Conservation (phyloP, 306 rosid species). For the Rubus parviflorus region DNA sequence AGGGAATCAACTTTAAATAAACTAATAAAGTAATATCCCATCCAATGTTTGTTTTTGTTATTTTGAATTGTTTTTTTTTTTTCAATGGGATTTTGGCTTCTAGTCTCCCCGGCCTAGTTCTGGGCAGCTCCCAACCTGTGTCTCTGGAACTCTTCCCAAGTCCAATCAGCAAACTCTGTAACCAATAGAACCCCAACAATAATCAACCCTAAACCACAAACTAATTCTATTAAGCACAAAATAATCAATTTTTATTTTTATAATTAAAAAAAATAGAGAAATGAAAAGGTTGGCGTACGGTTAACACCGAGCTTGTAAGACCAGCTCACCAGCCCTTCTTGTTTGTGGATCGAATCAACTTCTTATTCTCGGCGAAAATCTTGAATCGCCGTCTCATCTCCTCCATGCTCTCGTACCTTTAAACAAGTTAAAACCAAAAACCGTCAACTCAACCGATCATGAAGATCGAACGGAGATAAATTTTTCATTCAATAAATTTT, state of each 20-base stretch:
- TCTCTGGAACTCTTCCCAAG: constrained; percentile 81
- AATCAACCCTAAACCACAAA: neutral
- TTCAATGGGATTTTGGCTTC: too few relatives aligned
- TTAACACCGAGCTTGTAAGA: constrained; percentile 75
- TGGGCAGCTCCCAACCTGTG: constrained; percentile 89
- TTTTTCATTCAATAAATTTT: too few relatives aligned
- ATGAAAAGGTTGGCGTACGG: constrained; percentile 41
- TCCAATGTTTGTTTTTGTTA: too few relatives aligned
- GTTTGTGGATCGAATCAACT: constrained; percentile 66
- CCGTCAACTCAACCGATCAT: neutral
- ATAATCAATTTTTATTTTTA: neutral
- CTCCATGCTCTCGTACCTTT: constrained; percentile 62
- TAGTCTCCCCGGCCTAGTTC: constrained; percentile 42
- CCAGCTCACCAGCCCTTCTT: constrained; percentile 47
- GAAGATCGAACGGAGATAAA: neutral
- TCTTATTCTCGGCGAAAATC: constrained; percentile 63
- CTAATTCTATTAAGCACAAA: neutral
- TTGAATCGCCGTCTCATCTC: constrained; percentile 67
- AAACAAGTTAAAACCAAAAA: neutral
- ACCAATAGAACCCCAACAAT: neutral
- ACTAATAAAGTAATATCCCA: too few relatives aligned
- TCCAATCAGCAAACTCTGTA: constrained; percentile 86
- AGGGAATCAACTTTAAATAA: too few relatives aligned
- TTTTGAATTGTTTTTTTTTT: too few relatives aligned
- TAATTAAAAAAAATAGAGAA: neutral